Evolutionary conservation across 2,329 filamentous ascomycete species (phyloP), one percentile per base, ranked within the genome.

Genomic region (Blastomyces emzantsi): DNA sequence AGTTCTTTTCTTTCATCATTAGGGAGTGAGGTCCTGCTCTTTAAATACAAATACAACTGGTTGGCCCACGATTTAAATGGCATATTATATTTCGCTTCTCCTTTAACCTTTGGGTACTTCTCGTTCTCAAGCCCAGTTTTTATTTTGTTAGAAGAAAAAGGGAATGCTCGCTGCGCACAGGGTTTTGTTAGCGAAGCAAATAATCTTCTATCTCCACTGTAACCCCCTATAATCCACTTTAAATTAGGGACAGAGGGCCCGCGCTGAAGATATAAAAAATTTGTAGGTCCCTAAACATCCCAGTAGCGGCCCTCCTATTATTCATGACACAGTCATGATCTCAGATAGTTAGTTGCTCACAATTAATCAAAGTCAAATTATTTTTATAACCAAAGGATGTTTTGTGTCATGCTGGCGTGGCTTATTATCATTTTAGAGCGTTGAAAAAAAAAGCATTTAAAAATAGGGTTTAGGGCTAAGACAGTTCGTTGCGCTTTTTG

Each of bases 391-490:
- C n/a, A 9, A 7, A 8, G 22, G 22, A 49, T 9, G n/a, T 49
- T 25, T 49, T 25, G n/a, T 39, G 8, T 47, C 7, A 47, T n/a
- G 45, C 19, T 22, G 9, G 33, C 2, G 45, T 22, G n/a, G 43
- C 2, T 47, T 47, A 45, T n/a, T n/a, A n/a, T 30, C 4, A 30
- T 30, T 30, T 30, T 2, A 30, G 4, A 30, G 28, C 28, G 28
- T 30, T 30, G 28, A 4, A 30, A 30, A 4, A 30, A 30, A 30
- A 36, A 36, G 30, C 15, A 55, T 70, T 43, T 61, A 70, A 72
- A 72, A 75, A 67, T 76, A 77, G 75, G 75, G 75, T 67, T 73
- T 76, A 76, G 75, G 75, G 75, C 70, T 74, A 66, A 61, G 67
- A 67, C 33, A 30, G 51, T 54, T 54, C 17, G 30, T n/a, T 54